Evolutionary conservation across 1,139 yeast genomes (phyloP).

Genomic region (Candida dubliniensis): DNA sequence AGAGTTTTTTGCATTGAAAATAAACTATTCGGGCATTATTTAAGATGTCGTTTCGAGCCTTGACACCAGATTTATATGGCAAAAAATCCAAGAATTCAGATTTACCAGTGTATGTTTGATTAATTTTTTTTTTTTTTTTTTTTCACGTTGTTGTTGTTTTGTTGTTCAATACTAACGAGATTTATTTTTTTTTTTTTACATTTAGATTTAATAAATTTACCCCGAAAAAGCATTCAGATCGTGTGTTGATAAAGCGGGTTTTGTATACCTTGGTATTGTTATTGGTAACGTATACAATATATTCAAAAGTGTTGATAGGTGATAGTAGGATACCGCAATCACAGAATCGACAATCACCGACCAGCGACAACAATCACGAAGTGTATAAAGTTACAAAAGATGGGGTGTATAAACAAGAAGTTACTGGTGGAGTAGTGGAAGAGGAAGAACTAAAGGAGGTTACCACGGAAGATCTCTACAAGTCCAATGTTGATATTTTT

Average conservation of each 20-base stretch:
- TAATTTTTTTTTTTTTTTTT: slow-evolving; percentile 4
- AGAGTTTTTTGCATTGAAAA: not conserved
- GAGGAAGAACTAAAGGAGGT: slow-evolving; percentile 8
- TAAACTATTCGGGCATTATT: not conserved
- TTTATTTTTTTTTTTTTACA: slow-evolving; percentile 9
- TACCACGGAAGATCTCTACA: slow-evolving; percentile 22
- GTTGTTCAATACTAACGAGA: too few relatives aligned
- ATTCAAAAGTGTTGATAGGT: slow-evolving; percentile 7
- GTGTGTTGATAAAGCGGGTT: slow-evolving; percentile 12
- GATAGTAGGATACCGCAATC: not conserved
- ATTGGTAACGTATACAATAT: slow-evolving; percentile 13
- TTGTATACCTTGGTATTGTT: slow-evolving; percentile 11
- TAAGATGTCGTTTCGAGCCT: slow-evolving; percentile 10
- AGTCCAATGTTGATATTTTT: slow-evolving; percentile 52
- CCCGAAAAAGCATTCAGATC: slow-evolving; percentile 15
- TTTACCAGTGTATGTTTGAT: slow-evolving; percentile 43
- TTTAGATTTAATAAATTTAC: slow-evolving; percentile 13
- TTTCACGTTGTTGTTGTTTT: slow-evolving; percentile 6
- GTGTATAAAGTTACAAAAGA: slow-evolving; percentile 40
- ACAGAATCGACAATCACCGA: not conserved
- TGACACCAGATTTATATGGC: slow-evolving; percentile 31
- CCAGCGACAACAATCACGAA: slow-evolving; percentile 18
- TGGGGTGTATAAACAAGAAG: slow-evolving; percentile 25
- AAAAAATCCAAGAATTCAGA: slow-evolving; percentile 36
- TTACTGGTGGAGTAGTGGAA: not conserved